Evolutionary conservation across 169 alveolate genomes (phyloP), one percentile per base, ranked within the genome.

Genomic region (Theileria annulata): DNA sequence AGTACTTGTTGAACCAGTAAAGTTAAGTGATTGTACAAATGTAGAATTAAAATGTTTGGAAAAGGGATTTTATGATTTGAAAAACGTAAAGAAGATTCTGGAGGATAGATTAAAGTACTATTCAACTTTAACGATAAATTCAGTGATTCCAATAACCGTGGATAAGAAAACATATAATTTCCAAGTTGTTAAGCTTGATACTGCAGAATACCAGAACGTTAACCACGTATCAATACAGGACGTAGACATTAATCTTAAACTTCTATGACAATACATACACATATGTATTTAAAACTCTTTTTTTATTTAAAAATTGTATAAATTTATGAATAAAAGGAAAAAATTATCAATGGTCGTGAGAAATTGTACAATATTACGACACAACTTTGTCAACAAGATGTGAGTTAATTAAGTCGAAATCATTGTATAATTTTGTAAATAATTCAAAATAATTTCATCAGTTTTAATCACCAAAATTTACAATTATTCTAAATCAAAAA

Each of bases 151-250:
- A 23, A 77, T 84, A 17, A 77, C 80, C 19, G 76, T 75, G 54
- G 79, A 54, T 12, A 74, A 77, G 13, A 54, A 30, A 56, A 77
- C 79, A 13, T 84, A 69, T 62, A 68, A 76, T 54, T 68, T 84
- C 21, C 3, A 51, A 9, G 87, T 84, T 6, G 35, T 77, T n/a
- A 42, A 66, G 19, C 77, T 84, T 8, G 84, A 76, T 30, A 84
- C 90, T n/a, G 79, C 58, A 35, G 58, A 71, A 5, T 13, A 33
- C 35, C 64, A 51, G 48, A 77, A 84, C 48, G 82, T 60, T 10
- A 77, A 78, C 78, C 71, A 68, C 31, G 90, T 87, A 4, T 77
- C 90, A 5, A 84, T 84, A n/a, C 90, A 84, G 79, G 90, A 84
- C 70, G n/a, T 69, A n/a, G 90, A 84, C 30, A 71, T 84, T n/a